These are phyloP conservation scores for Pestalotiopsis sp. DNA, from an alignment of 2,329 filamentous ascomycete genomes.

Conservation along the genomic window DNA sequence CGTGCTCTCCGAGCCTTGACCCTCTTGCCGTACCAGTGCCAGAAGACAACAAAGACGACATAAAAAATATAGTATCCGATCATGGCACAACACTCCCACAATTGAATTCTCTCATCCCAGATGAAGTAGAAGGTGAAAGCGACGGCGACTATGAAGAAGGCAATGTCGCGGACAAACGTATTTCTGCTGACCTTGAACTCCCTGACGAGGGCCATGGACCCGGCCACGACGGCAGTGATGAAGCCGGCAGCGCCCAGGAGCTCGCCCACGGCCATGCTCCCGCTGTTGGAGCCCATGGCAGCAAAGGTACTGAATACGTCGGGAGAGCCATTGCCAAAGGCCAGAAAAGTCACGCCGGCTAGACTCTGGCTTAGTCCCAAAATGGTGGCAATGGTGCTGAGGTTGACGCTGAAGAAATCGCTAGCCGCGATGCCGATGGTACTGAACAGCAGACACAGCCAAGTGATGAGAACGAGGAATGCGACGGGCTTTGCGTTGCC, in stretches of 20 bases:
- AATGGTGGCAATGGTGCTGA: conserved; percentile 87
- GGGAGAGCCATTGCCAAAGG: conserved; percentile 96
- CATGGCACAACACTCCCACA: conserved; percentile 92
- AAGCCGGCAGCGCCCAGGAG: conserved; percentile 93
- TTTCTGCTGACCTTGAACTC: conserved; percentile 90
- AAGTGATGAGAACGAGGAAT: conserved; percentile 76
- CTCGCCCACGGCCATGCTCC: conserved; percentile 94
- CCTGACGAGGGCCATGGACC: conserved; percentile 94
- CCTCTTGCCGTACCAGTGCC: conserved; percentile 83
- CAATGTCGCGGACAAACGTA: conserved; percentile 88
- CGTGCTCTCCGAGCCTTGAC: conserved; percentile 61
- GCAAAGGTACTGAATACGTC: conserved; percentile 99
- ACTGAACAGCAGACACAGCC: conserved; percentile 89
- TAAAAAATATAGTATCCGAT: conserved; percentile 90
- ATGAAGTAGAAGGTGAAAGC: conserved; percentile 86
- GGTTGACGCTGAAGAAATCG: conserved; percentile 97
- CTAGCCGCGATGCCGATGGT: conserved; percentile 97
- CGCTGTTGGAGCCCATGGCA: conserved; percentile 94
- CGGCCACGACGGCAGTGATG: conserved; percentile 94
- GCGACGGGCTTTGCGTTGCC: conserved; percentile 70
- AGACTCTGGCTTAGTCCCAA: conserved; percentile 94
- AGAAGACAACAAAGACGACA: conserved; percentile 81
- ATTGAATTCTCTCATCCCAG: conserved; percentile 76
- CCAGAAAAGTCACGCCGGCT: conserved; percentile 93
- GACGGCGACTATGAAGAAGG: conserved; percentile 87